Evolutionary conservation across 2,329 filamentous ascomycete genomes (phyloP).

Genomic region (Huntiella savannae): DNA sequence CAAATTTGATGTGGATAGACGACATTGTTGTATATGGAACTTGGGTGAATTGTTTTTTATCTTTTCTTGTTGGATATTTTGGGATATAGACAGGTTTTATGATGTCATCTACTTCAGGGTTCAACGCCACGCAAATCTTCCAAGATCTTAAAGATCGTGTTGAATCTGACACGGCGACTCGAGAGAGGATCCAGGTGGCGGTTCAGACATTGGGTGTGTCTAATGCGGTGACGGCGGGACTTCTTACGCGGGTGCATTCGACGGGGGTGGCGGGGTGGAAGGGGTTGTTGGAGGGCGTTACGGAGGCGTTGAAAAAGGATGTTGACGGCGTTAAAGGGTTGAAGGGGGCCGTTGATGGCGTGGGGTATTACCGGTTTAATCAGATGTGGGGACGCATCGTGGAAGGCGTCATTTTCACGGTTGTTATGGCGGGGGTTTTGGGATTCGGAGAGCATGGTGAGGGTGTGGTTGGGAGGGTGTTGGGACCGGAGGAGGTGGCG

Average conservation of each 20-base stretch:
- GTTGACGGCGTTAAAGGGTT: conserved; percentile 53
- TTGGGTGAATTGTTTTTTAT: background rate
- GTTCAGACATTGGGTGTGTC: conserved; percentile 7
- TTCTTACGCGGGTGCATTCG: conserved; percentile 47
- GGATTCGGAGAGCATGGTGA: conserved; percentile 22
- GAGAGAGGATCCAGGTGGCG: conserved; percentile 4
- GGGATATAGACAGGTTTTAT: background rate
- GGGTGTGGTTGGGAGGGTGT: conserved; percentile 40
- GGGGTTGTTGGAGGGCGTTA: conserved; percentile 46
- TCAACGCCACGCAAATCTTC: conserved; percentile 7
- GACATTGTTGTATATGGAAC: background rate
- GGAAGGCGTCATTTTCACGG: conserved; percentile 52
- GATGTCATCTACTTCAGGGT: background rate
- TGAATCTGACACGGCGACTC: conserved; percentile 2
- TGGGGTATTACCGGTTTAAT: conserved; percentile 92
- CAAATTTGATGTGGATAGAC: background rate
- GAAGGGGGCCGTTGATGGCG: conserved; percentile 53
- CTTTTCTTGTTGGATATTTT: background rate
- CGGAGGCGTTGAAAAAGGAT: conserved; percentile 54
- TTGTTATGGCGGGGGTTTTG: conserved; percentile 51
- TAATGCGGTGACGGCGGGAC: conserved; percentile 6
- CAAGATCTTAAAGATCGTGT: conserved; percentile 7
- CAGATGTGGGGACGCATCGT: conserved; percentile 65
- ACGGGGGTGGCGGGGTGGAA: conserved; percentile 45
- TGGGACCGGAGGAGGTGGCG: conserved; percentile 79